Base-by-base conservation (phyloP, 345 rosid genomes). In the Nephelium lappaceum region DNA sequence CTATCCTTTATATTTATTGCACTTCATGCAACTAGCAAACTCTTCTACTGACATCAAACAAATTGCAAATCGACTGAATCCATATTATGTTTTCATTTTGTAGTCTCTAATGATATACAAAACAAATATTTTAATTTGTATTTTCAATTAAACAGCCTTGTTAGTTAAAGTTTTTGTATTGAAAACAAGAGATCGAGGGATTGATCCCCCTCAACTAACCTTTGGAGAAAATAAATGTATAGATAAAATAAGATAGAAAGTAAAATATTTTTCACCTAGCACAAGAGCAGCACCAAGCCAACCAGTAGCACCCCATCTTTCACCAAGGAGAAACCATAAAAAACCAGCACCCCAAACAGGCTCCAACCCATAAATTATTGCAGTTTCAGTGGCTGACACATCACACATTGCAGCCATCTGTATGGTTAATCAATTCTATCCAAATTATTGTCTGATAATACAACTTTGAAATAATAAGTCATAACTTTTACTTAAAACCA, bases 311-410 rank as follows among this genome's bases (percentile, higher is more conserved):
- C 86, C 94, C 94, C 94, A 90, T 70, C 94, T 81, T 84, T 90
- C 94, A 15, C 89, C 89, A 25, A 90, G 93, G 65, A 92, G 86
- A 81, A 87, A 89, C 93, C 97, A 92, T 42, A 93, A 91, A 81
- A 92, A 92, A 74, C 84, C 85, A 18, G 90, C 94, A 69, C 94
- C 94, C 93, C 93, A 88, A 5, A 88, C 86, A 5, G 93, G 93
- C 80, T 92, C 97, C 83, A 92, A 82, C 47, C 91, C 90, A 79
- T 90, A 88, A 74, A 90, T 83, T 73, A 89, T 80, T 27, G 92
- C 92, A 27, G 90, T 83, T 77, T 89, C 91, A 24, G 85, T 83
- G 43, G 92, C 94, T 5, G 89, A 87, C 21, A 92, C 90, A 80
- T 90, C 88, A 15, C 85, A 70, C 93, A 90, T 89, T 1, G 90